Base-by-base conservation (phyloP, 148 eudicot species). In the Pouteria glomerata region DNA sequence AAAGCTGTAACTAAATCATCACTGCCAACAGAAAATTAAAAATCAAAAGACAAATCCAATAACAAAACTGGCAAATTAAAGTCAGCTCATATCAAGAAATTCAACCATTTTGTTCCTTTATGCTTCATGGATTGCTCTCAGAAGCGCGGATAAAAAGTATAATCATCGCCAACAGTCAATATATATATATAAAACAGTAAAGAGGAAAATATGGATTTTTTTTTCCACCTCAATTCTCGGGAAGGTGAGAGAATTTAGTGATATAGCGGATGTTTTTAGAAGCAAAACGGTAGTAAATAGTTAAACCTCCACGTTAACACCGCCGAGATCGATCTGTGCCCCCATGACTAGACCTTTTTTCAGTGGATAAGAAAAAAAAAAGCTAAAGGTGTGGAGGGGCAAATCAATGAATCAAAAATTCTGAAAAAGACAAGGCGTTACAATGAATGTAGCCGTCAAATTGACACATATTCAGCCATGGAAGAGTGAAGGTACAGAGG, bases 121-220 rank as follows among this genome's bases (percentile, higher is more conserved):
- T 86, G 59, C 91, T 86, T 88, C 93, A 91, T 56, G 0, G 89
- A 82, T 72, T 44, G 8, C 77, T 81, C 90, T 88, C 89, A 87
- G 89, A 90, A 86, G 93, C 91, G 93, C 93, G 90, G 97, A 90
- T 91, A 91, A 90, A 45, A 52, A n/a, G n/a, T 63, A 47, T 78
- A 88, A 88, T 86, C 93, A 91, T 78, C 5, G 89, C 97, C 93
- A 72, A 45, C 37, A 75, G 16, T 47, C 24, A 21, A 14, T 1
- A 34, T 31, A 0, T 56, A 21, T 35, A 0, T 34, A 57, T 10
- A n/a, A n/a, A n/a, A n/a, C 10, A 39, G 44, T 4, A 39, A 39
- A 39, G 8, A 39, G 10, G 10, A 39, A 4, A 39, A 39, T 5
- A 5, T 39, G 10, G 7, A 39, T 39, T 39, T 39, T 39, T 0